phyloP scores from a whole-genome alignment of 306 rosid genomes.

The Quercus parvula region DNA sequence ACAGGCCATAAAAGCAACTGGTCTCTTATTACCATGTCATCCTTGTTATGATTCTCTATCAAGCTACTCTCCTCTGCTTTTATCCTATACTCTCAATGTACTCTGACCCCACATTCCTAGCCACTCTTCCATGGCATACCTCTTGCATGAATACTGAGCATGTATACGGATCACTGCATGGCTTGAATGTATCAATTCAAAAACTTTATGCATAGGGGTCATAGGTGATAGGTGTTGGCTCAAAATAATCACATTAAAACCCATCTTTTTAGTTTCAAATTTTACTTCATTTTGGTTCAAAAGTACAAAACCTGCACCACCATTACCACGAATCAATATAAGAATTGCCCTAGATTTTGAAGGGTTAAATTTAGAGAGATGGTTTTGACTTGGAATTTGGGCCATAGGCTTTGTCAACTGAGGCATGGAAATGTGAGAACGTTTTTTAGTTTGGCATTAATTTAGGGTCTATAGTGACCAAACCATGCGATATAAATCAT shows the following conservation, averaged over 20 bases:
- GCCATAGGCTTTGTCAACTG: too few relatives aligned
- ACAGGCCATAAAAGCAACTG: too few relatives aligned
- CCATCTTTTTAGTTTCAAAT: constrained; percentile 7
- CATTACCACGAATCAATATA: constrained; percentile 2
- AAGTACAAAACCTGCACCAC: constrained; percentile 15
- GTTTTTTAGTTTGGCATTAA: constrained; percentile 31
- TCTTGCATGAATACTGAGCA: constrained; percentile 10
- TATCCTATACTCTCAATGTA: constrained; percentile 29
- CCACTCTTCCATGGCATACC: constrained; percentile 23
- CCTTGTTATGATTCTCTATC: constrained; percentile 5
- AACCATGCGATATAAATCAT: constrained; percentile 45
- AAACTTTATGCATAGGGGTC: background rate
- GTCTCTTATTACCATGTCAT: constrained; percentile 3
- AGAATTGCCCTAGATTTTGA: constrained; percentile 7
- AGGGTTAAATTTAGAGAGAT: background rate
- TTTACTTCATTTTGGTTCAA: constrained; percentile 25
- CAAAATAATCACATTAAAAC: constrained; percentile 41
- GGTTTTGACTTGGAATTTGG: background rate
- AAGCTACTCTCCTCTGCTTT: constrained; percentile 31
- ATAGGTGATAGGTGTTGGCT: background rate
- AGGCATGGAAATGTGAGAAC: too few relatives aligned
- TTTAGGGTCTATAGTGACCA: constrained; percentile 28
- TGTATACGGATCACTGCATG: constrained; percentile 9
- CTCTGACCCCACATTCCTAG: constrained; percentile 20
- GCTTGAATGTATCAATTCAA: constrained; percentile 21